These are phyloP conservation scores for Miscanthus lutarioriparius DNA, from an alignment of 176 grass and related monocot species.

Conservation along the genomic window DNA sequence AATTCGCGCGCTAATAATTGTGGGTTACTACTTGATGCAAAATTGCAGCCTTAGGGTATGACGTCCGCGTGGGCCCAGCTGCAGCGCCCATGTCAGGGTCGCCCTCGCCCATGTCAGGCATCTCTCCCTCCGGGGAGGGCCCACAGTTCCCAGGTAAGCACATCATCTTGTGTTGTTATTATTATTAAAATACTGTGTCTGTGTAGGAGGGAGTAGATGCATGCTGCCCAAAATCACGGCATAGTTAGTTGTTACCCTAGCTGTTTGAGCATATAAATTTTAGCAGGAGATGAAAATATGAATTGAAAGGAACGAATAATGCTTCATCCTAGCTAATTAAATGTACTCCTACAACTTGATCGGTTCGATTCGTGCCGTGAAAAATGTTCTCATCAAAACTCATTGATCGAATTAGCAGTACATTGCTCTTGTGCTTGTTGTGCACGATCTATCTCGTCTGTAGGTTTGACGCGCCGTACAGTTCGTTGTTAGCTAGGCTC, in stretches of 20 bases:
- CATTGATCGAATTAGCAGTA: background rate
- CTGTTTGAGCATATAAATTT: background rate
- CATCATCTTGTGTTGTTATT: background rate
- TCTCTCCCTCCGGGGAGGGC: constrained; percentile 23
- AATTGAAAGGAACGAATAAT: too few species aligned
- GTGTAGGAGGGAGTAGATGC: too few species aligned
- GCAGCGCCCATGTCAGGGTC: constrained; percentile 26
- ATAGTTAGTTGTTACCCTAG: too few species aligned
- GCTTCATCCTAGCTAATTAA: too few species aligned
- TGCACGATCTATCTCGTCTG: too few species aligned
- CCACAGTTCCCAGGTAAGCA: constrained; percentile 54
- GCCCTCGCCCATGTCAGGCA: constrained; percentile 24
- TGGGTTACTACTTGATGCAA: background rate
- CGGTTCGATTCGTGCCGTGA: background rate
- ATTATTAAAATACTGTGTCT: too few species aligned
- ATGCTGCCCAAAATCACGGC: background rate
- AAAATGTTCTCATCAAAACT: background rate
- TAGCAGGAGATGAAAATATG: background rate
- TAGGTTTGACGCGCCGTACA: background rate
- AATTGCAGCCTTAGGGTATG: constrained; percentile 49
- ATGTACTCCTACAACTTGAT: too few species aligned
- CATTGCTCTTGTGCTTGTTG: too few species aligned
- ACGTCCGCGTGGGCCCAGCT: constrained; percentile 48
- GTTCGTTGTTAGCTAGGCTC: background rate
- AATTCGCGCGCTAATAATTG: background rate